A percentile compares a stretch with the other conserved stretches of the same genome.
Conservation (phyloP, 306 rosid genomes). For the Prunus armeniaca region DNA sequence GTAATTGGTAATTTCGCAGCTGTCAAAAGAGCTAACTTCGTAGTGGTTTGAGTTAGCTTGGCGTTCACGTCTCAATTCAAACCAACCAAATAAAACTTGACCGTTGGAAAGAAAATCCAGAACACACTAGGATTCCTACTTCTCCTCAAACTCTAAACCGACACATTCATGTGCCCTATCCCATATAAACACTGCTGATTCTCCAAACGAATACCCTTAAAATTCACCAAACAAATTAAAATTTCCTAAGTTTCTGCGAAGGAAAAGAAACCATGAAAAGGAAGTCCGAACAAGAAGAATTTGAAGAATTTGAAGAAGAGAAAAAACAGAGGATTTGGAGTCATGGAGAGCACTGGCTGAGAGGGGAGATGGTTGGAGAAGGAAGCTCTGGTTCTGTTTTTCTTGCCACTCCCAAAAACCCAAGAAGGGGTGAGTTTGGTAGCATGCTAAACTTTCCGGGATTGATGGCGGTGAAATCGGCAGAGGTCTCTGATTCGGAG, state of each 20-base stretch:
- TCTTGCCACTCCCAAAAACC: constrained; percentile 22
- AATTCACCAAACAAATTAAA: no score
- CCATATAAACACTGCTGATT: no score
- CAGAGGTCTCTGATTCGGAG: constrained; percentile 22
- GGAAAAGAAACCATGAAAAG: constrained; percentile 4
- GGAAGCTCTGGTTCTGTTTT: constrained; percentile 35
- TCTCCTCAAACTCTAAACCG: no score
- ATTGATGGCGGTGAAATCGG: constrained; percentile 32
- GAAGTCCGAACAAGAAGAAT: neutral
- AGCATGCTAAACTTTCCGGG: constrained; percentile 1
- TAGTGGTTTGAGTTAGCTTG: no score
- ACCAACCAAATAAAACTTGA: no score
- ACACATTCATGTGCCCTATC: no score
- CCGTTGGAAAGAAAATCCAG: no score
- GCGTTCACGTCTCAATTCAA: no score
- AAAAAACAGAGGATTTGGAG: constrained; percentile 3
- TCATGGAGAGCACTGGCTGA: constrained; percentile 5
- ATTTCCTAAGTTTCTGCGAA: neutral
- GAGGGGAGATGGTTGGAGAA: constrained; percentile 20
- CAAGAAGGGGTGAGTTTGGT: neutral
- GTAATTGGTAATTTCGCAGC: no score
- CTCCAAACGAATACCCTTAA: neutral
- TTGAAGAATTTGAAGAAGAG: no score
- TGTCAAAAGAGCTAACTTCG: no score
- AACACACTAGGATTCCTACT: no score